Evolutionary conservation across 2,329 filamentous ascomycete species (phyloP), one percentile per base, ranked within the genome.

Genomic region (Exutisphaerella laricina): DNA sequence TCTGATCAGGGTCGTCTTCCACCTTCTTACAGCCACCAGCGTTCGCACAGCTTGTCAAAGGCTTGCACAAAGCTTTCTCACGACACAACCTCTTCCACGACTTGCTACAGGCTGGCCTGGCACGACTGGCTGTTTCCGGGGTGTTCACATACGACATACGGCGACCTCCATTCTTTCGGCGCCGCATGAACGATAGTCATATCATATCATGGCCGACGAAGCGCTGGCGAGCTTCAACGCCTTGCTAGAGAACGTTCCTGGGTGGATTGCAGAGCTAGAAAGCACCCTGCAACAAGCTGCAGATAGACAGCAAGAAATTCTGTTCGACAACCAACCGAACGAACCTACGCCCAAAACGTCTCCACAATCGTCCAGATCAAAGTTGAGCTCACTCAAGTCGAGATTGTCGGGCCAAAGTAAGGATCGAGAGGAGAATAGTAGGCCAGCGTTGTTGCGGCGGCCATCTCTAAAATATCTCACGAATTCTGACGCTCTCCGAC

Each of bases 261-360:
- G 28, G 29, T 63, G 61, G 61, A 57, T 63, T 35, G 50, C 55
- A 8, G 56, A 61, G 17, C 43, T 63, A 39, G 56, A 63, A 38
- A 43, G 33, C 18, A 58, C 61, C 26, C 30, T 58, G 42, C 43
- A 56, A 41, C 43, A 41, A 9, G 52, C 54, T 4, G 51, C 49
- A 21, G 48, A 56, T 5, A 47, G 50, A 30, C 60, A 61, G 41
- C 51, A 53, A 25, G 55, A 60, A 36, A 45, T 58, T 22, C 17
- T 59, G n/a, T 49, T 49, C 39, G 54, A 51, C 21, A 48, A 49
- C 14, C 48, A 51, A 34, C 48, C 54, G 3, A 41, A 45, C 12
- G 44, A 53, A 17, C 16, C 39, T 6, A 31, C 23, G 9, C 32
- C 35, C 7, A 10, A 25, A 4, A 18, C 45, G 17, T 26, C n/a